Evolutionary conservation across 345 rosid species (phyloP).

Genomic region (Corchorus capsularis): DNA sequence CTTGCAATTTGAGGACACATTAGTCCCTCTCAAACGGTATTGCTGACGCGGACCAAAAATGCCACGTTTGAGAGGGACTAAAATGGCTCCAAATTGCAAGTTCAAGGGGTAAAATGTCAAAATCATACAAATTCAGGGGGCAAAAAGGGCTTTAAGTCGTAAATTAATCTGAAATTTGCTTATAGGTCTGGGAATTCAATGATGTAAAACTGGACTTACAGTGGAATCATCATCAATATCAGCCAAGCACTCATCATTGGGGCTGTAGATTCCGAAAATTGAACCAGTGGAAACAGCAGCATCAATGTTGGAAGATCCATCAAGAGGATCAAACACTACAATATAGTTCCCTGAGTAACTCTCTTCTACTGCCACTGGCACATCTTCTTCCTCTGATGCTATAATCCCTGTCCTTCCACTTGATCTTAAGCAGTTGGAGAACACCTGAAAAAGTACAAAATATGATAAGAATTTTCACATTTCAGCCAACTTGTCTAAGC

Average conservation of each 20-base stretch:
- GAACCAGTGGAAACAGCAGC: slow-evolving; percentile 98
- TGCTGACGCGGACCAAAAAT: too few relatives aligned
- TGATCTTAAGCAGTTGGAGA: slow-evolving; percentile 87
- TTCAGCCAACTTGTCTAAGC: background rate
- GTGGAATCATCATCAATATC: slow-evolving; percentile 58
- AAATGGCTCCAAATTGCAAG: too few relatives aligned
- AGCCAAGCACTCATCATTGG: slow-evolving; percentile 86
- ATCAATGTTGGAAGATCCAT: slow-evolving; percentile 94
- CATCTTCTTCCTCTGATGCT: slow-evolving; percentile 97
- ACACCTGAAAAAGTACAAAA: slow-evolving; percentile 59
- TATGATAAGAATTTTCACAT: background rate
- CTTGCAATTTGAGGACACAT: too few relatives aligned
- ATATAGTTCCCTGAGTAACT: slow-evolving; percentile 94
- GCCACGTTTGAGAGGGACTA: too few relatives aligned
- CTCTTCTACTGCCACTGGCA: slow-evolving; percentile 95
- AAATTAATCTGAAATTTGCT: background rate
- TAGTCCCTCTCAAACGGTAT: too few relatives aligned
- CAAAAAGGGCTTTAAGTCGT: too few relatives aligned
- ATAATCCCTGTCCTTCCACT: slow-evolving; percentile 94
- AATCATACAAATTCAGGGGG: too few relatives aligned
- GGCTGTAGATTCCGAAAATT: slow-evolving; percentile 90
- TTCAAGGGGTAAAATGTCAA: too few relatives aligned
- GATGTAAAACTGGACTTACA: slow-evolving; percentile 39
- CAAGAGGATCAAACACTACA: slow-evolving; percentile 91
- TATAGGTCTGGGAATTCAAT: background rate